Evolutionary conservation across 139 green algal genomes (phyloP), one percentile per base, ranked within the genome.

Genomic region (Yamagishiella unicocca): DNA sequence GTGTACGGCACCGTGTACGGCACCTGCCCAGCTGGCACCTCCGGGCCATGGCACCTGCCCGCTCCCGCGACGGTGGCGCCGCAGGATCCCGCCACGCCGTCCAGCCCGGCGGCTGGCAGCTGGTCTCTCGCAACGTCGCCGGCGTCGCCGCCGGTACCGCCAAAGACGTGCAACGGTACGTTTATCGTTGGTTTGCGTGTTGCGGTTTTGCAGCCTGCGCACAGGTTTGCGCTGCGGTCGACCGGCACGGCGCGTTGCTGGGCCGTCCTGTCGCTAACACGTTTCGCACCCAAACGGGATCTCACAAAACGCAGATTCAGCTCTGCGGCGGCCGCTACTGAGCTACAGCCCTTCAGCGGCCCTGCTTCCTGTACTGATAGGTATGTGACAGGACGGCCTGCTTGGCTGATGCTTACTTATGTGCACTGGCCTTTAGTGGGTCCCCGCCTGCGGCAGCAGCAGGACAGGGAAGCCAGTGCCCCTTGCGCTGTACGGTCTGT

Each of bases 1-100:
- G 80, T 86, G 43, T 86, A 64, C 64, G 80, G 80, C 12, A 86
- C 62, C 6, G 31, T 45, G 43, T 66, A 78, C 31, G 80, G 80
- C 42, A 78, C 45, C 29, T 86, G 80, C 45, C 80, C 80, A 0
- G 80, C 80, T 10, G 80, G 80, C 7, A 86, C 64, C 43, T 2
- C 21, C 19, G 64, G 55, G n/a, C 64, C 80, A 8, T 86, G 80
- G 80, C 53, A 35, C 40, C 61, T 38, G 42, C 29, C 27, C 24
- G 40, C 24, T 33, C 58, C 58, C 19, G 19, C 58, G 6, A 22
- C 58, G 14, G 58, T 9, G 19, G 19, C 58, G 19, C 58, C 19
- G 58, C 58, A 27, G 19, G n/a, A n/a, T n/a, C n/a, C n/a, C n/a
- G n/a, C n/a, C n/a, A 17, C 58, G 58, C 58, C 14, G 14, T 24